Percentiles rank a stretch among this genome's conserved stretches.
phyloP scores from a whole-genome alignment of 495 filamentous ascomycete species.

The Wilcoxina mikolae region DNA sequence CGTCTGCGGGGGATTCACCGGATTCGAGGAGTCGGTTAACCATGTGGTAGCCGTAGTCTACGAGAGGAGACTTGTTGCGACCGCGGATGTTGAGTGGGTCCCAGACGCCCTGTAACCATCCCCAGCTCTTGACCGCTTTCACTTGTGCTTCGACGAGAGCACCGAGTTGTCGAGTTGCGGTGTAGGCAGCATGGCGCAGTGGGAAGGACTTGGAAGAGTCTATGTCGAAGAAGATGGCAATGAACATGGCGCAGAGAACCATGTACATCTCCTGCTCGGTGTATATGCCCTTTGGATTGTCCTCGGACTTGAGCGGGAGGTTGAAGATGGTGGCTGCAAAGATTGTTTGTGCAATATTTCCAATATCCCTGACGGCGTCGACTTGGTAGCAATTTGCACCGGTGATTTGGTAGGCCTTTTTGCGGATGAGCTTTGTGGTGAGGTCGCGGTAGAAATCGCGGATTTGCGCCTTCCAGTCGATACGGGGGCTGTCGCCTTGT shows the following conservation, averaged over 20 bases:
- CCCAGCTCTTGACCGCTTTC: slow-evolving; percentile 43
- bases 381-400: slow-evolving; percentile 42
- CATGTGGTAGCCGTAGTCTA: slow-evolving; percentile 53
- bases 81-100: slow-evolving; percentile 24
- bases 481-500: slow-evolving; percentile 39
- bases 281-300: slow-evolving; percentile 54
- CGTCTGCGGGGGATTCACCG: slow-evolving; percentile 49
- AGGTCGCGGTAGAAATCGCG: slow-evolving; percentile 47
- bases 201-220: slow-evolving; percentile 42
- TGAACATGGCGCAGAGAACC: slow-evolving; percentile 54
- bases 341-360: slow-evolving; percentile 55
- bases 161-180: slow-evolving; percentile 48
- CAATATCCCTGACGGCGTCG: slow-evolving; percentile 65
- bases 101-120: slow-evolving; percentile 33
- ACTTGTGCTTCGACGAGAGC: slow-evolving; percentile 47
- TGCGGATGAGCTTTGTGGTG: slow-evolving; percentile 48
- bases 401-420: slow-evolving; percentile 45
- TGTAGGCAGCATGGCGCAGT: slow-evolving; percentile 45
- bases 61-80: slow-evolving; percentile 41
- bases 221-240: slow-evolving; percentile 35
- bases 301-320: slow-evolving; percentile 56
- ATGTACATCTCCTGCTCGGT: slow-evolving; percentile 67
- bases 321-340: slow-evolving; percentile 60
- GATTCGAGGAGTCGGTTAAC: slow-evolving; percentile 53
- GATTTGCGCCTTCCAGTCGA: slow-evolving; percentile 39